phyloP scores from a whole-genome alignment of 805 yeast species.

The Lipomyces sp. region DNA sequence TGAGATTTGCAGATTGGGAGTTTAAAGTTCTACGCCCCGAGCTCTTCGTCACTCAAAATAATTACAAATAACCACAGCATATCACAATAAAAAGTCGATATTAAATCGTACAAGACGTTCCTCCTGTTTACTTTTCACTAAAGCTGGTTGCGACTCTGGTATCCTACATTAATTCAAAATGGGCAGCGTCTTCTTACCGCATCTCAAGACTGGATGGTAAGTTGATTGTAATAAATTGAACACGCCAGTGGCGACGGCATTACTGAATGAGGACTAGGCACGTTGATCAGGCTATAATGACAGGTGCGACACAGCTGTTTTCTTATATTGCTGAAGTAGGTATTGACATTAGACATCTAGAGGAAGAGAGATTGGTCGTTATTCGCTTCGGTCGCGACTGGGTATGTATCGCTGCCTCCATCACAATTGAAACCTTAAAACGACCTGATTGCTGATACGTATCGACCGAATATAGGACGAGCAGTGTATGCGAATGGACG shows the following conservation, averaged over 20 bases:
- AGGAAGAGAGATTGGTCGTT: constrained; percentile 84
- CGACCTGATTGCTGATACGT: neutral
- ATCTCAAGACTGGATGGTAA: constrained; percentile 73
- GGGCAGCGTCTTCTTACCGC: constrained; percentile 85
- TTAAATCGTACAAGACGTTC: too few species aligned
- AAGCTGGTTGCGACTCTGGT: too few species aligned
- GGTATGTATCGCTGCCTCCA: constrained; percentile 36
- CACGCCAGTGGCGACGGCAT: neutral
- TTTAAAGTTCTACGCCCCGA: neutral
- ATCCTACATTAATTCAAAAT: constrained; percentile 45
- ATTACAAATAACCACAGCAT: too few species aligned
- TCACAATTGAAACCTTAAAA: neutral
- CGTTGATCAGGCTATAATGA: constrained; percentile 93
- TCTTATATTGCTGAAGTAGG: neutral
- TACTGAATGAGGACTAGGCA: constrained; percentile 55
- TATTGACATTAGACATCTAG: constrained; percentile 45
- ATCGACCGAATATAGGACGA: constrained; percentile 49
- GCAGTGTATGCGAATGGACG: constrained; percentile 91
- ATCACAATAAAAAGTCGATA: too few species aligned
- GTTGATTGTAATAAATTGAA: neutral
- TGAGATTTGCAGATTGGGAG: constrained; percentile 15
- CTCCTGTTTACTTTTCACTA: too few species aligned
- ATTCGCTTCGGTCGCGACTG: constrained; percentile 83
- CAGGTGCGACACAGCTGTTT: constrained; percentile 41
- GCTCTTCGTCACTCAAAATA: too few species aligned